phyloP scores from a whole-genome alignment of 495 filamentous ascomycete genomes.

The Talaromyces wortmannii region DNA sequence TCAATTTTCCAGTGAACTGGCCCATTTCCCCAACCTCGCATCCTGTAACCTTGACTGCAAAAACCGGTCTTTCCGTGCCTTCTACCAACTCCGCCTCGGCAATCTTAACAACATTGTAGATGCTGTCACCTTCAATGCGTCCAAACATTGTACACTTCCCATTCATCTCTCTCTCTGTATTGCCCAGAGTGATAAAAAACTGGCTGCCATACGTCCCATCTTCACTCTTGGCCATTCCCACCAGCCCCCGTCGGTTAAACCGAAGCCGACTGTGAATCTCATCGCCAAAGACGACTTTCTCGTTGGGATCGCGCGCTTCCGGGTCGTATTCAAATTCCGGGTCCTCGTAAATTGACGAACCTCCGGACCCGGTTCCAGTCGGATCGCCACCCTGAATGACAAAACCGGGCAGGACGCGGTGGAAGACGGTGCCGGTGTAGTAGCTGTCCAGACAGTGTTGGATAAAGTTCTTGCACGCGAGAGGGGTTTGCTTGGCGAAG shows the following conservation, averaged over 20 bases:
- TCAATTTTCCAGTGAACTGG: conserved; percentile 86
- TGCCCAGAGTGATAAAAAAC: conserved; percentile 89
- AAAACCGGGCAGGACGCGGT: conserved; percentile 86
- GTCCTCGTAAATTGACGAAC: conserved; percentile 84
- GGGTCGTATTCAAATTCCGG: conserved; percentile 69
- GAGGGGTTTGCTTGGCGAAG: conserved; percentile 87
- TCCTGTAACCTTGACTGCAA: conserved; percentile 72
- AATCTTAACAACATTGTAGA: conserved; percentile 92
- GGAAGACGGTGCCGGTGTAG: conserved; percentile 88
- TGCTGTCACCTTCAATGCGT: conserved; percentile 84
- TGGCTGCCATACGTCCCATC: conserved; percentile 80
- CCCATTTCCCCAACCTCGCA: conserved; percentile 72
- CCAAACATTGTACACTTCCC: conserved; percentile 94
- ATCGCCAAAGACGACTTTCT: conserved; percentile 68
- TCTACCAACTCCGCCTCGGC: conserved; percentile 77
- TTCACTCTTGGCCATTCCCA: conserved; percentile 82
- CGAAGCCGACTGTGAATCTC: conserved; percentile 89
- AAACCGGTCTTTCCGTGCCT: conserved; percentile 78
- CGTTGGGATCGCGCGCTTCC: conserved; percentile 46
- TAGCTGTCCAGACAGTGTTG: conserved; percentile 92
- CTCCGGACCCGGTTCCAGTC: conserved; percentile 84
- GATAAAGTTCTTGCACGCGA: conserved; percentile 91
- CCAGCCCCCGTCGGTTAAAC: conserved; percentile 82
- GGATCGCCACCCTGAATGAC: conserved; percentile 94
- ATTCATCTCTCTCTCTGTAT: conserved; percentile 73